Conservation (phyloP, 176 grass and related monocot genomes). For the Canna indica region DNA sequence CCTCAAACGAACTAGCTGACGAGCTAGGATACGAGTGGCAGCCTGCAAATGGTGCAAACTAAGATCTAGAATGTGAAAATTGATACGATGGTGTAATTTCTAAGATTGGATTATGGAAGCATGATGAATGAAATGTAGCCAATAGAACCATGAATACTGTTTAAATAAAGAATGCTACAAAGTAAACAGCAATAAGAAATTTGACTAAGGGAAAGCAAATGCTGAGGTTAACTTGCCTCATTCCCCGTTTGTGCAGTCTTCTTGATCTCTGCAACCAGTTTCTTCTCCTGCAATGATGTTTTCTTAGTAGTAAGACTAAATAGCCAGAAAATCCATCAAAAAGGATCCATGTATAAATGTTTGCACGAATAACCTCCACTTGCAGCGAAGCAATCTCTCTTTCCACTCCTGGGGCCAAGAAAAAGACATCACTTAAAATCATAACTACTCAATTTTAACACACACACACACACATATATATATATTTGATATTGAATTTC, state of each 20-base stretch:
- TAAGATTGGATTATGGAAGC: background rate
- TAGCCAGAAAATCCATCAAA: slow-evolving; percentile 18
- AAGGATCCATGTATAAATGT: slow-evolving; percentile 1
- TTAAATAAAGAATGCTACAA: background rate
- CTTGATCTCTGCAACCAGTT: slow-evolving; percentile 94
- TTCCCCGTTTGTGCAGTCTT: slow-evolving; percentile 96
- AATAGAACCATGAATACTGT: background rate
- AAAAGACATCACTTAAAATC: slow-evolving; percentile 23
- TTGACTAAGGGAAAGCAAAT: background rate
- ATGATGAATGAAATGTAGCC: background rate
- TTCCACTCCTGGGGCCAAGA: slow-evolving; percentile 57
- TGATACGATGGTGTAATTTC: background rate
- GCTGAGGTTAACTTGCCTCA: slow-evolving; percentile 40
- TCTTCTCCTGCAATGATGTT: slow-evolving; percentile 71
- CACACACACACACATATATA: no score
- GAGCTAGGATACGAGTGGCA: slow-evolving; percentile 91
- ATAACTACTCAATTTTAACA: background rate
- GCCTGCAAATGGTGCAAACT: slow-evolving; percentile 30
- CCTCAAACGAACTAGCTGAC: slow-evolving; percentile 80
- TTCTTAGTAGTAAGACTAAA: background rate
- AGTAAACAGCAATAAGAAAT: slow-evolving; percentile 3
- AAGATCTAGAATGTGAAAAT: no score
- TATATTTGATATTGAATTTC: background rate
- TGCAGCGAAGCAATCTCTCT: slow-evolving; percentile 90
- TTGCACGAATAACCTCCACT: slow-evolving; percentile 45